These are phyloP conservation scores for Panus rudis DNA, from an alignment of 768 basidiomycete species.

Conservation along the genomic window DNA sequence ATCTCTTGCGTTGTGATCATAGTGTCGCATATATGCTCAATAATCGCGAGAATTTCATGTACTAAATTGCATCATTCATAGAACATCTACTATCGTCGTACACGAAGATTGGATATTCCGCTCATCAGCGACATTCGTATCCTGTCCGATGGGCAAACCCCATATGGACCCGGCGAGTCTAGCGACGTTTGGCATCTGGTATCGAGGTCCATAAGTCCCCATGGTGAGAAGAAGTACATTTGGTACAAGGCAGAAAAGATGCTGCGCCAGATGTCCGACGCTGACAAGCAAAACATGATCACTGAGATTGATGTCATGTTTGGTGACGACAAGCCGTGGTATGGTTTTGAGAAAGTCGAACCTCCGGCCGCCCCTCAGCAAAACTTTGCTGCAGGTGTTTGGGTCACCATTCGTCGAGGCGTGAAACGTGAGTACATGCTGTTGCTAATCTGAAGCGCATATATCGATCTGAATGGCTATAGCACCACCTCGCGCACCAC, in stretches of 20 bases:
- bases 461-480: conserved; percentile 5
- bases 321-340: conserved; percentile 80
- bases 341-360: conserved; percentile 72
- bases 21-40: not conserved
- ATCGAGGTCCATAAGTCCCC: conserved; percentile 27
- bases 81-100: conserved; percentile 80
- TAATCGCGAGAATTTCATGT: not conserved
- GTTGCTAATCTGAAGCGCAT: not conserved
- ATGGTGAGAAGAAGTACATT: conserved; percentile 51
- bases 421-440: conserved; percentile 51
- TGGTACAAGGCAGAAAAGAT: conserved; percentile 78
- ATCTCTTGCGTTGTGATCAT: conserved; percentile 21
- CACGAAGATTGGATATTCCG: conserved; percentile 73
- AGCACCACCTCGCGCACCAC: conserved; percentile 68
- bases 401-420: conserved; percentile 63
- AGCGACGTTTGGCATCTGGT: conserved; percentile 52
- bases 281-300: conserved; percentile 53
- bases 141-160: conserved; percentile 48
- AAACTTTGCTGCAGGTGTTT: conserved; percentile 42
- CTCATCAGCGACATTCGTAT: conserved; percentile 70
- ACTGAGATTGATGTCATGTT: conserved; percentile 91
- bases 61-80: conserved; percentile 23
- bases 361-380: conserved; percentile 46
- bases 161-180: too few relatives aligned
- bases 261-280: conserved; percentile 46